phyloP scores from a whole-genome alignment of 176 grass and related monocot genomes.

The Zoysia pacifica region DNA sequence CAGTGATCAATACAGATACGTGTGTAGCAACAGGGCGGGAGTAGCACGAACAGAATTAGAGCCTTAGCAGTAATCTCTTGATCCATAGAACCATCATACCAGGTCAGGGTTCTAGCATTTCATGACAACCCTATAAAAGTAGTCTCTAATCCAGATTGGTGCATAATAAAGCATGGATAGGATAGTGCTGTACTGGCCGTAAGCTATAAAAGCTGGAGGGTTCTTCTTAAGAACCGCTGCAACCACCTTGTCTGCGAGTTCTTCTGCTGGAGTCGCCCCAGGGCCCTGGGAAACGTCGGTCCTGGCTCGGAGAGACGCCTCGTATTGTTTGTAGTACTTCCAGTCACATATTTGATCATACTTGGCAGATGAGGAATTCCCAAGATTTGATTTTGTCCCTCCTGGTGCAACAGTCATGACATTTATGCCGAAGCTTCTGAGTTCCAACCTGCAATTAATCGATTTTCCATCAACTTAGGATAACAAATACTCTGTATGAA shows the following conservation, averaged over 20 bases:
- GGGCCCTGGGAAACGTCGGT: constrained; percentile 64
- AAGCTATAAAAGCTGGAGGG: constrained; percentile 76
- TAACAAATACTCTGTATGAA: neutral
- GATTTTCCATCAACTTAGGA: constrained; percentile 3
- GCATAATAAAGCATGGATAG: constrained; percentile 64
- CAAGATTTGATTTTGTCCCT: constrained; percentile 78
- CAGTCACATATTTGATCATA: constrained; percentile 69
- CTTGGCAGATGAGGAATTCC: constrained; percentile 56
- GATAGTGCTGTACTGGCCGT: constrained; percentile 56
- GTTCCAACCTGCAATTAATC: constrained; percentile 61
- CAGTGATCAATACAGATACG: neutral
- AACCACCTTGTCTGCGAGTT: constrained; percentile 73
- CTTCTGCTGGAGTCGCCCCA: constrained; percentile 56
- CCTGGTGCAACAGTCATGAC: constrained; percentile 83
- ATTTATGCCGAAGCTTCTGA: constrained; percentile 70
- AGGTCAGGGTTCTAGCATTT: constrained; percentile 56
- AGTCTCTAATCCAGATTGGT: constrained; percentile 75
- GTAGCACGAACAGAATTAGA: constrained; percentile 19
- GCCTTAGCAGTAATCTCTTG: neutral
- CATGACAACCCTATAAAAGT: constrained; percentile 57
- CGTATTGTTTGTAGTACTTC: constrained; percentile 83
- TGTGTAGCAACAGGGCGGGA: neutral
- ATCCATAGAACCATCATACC: neutral
- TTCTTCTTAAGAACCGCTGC: constrained; percentile 61
- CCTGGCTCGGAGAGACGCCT: constrained; percentile 62